Evolutionary conservation across 257 asterid genomes (phyloP), one percentile per base, ranked within the genome.

Genomic region (Ocimum tenuiflorum): DNA sequence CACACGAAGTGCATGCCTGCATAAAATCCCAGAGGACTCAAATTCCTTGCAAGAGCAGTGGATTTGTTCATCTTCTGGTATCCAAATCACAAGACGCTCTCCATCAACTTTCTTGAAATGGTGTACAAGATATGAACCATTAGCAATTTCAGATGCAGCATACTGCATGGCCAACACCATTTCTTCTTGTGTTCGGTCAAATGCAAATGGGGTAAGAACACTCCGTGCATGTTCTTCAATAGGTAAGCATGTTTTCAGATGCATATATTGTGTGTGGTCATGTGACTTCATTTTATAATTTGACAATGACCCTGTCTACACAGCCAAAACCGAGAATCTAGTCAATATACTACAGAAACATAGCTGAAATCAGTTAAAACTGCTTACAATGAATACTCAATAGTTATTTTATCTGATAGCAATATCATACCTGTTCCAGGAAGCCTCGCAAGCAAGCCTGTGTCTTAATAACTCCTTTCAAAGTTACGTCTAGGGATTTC

Each of bases 1-100:
- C 19, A 86, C 86, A 7, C 95, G 81, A 63, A 82, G 77, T 38
- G 88, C 95, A 71, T 86, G 95, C 80, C 88, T 78, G 76, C 95
- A 86, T 67, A 86, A 75, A 72, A 72, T 78, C 54, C 95, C 88
- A 2, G 82, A 72, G 13, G 91, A 74, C 81, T 86, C 95, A 64
- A 84, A 86, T 61, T 80, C 85, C 78, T 82, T 84, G 74, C 88
- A 86, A 27, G 86, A 81, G 73, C 95, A 86, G 67, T 82, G 82
- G 46, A 84, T 82, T 69, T 83, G 87, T 70, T 81, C 94, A 8
- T 79, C 84, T 77, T 83, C 89, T 11, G 85, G 74, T 33, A 76
- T 76, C 86, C 88, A 83, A 50, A 83, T 79, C 23, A 86, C 89
- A 33, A 83, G 79, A 51, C 78, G 79, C 69, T 83, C 94, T 29